Evolutionary conservation across 192 early-diverging fungal genomes (phyloP).

Genomic region (Backusella australiensis): DNA sequence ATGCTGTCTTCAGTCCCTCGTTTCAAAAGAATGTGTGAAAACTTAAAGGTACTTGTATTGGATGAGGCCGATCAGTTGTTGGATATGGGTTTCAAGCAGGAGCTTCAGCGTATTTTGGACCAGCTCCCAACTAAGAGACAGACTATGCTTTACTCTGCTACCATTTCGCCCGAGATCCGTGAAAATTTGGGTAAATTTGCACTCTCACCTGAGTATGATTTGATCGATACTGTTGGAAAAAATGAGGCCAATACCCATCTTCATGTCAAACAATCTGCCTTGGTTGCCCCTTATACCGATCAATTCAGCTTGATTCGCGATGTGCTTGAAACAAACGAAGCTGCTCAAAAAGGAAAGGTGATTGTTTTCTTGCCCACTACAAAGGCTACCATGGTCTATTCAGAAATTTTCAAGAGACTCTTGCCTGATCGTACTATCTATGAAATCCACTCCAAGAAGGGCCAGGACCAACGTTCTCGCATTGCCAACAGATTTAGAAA

Average conservation of each 20-base stretch:
- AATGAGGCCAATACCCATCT: constrained; percentile 83
- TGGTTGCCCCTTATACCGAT: constrained; percentile 56
- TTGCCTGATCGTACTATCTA: constrained; percentile 28
- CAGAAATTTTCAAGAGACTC: constrained; percentile 56
- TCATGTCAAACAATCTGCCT: constrained; percentile 78
- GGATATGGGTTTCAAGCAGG: constrained; percentile 91
- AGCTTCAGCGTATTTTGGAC: constrained; percentile 69
- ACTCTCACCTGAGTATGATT: constrained; percentile 60
- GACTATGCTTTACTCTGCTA: constrained; percentile 94
- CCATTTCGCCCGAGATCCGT: constrained; percentile 70
- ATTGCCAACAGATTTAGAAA: constrained; percentile 77
- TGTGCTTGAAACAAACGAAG: constrained; percentile 62
- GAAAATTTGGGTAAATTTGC: constrained; percentile 60
- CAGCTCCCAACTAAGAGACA: constrained; percentile 69
- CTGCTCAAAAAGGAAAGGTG: constrained; percentile 68
- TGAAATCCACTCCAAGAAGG: constrained; percentile 71
- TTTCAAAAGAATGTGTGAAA: constrained; percentile 53
- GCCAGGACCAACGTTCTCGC: constrained; percentile 67
- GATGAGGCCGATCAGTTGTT: constrained; percentile 96
- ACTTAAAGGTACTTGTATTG: constrained; percentile 72
- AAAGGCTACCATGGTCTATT: constrained; percentile 61
- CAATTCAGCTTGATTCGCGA: constrained; percentile 64
- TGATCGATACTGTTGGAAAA: constrained; percentile 82
- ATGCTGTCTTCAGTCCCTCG: constrained; percentile 58
- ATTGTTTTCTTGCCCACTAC: constrained; percentile 91